phyloP scores from a whole-genome alignment of 1,284 basidiomycete genomes.

The Jaminaea rosea region DNA sequence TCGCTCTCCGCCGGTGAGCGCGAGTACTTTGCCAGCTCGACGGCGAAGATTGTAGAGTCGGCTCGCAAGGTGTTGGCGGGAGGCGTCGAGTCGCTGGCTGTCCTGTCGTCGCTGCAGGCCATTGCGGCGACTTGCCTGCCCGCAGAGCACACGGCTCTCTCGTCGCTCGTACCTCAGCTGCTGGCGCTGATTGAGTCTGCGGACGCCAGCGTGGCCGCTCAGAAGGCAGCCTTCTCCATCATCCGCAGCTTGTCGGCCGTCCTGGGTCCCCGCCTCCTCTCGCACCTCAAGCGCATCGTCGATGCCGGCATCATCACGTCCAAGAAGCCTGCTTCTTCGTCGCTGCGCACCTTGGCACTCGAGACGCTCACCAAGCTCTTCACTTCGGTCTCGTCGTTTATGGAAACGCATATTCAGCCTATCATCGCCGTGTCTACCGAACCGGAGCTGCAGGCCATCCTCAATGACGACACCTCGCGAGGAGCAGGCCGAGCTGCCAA shows the following conservation, averaged over 20 bases:
- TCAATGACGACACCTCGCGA: too few relatives aligned
- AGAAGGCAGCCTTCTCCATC: conserved; percentile 15
- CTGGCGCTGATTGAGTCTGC: conserved; percentile 22
- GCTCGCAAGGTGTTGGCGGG: not conserved
- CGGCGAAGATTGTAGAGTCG: conserved; percentile 15
- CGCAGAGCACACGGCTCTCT: conserved; percentile 17
- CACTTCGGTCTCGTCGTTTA: conserved; percentile 36
- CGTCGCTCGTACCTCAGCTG: conserved; percentile 17
- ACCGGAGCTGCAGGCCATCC: too few relatives aligned
- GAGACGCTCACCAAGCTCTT: conserved; percentile 30
- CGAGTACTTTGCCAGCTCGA: conserved; percentile 13
- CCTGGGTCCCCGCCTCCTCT: conserved; percentile 39
- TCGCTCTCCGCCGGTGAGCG: conserved; percentile 16
- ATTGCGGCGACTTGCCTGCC: conserved; percentile 12
- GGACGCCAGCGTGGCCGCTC: conserved; percentile 8
- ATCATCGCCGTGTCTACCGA: not conserved
- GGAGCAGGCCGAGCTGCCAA: not conserved
- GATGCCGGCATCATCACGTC: conserved; percentile 16
- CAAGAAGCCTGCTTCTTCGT: conserved; percentile 8
- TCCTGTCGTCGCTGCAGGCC: conserved; percentile 24
- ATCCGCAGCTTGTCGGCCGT: conserved; percentile 20
- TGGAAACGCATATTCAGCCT: conserved; percentile 20
- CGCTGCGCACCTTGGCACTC: conserved; percentile 20
- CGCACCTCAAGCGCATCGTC: conserved; percentile 32
- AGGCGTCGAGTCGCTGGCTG: conserved; percentile 6